Base-by-base conservation (phyloP, 352 stramenopile genomes). In the Globisporangium nagaii region DNA sequence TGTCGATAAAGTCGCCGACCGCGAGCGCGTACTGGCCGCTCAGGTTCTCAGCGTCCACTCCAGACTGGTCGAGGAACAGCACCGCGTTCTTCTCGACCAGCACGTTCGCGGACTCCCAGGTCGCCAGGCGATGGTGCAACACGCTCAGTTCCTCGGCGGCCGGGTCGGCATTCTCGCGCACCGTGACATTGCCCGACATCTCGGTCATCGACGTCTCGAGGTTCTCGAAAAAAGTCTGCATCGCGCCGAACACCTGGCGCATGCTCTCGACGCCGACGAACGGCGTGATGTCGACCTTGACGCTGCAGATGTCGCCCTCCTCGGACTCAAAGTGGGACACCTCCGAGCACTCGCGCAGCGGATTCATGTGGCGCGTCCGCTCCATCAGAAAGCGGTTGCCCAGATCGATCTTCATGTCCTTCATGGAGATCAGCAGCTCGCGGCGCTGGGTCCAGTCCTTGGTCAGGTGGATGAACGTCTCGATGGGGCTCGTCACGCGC, bases 171-270 rank as follows among this genome's bases (percentile, higher is more conserved):
- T 84, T 67, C 36, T 75, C 69, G 25, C 60, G 57, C 48, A 78
- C 62, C 13, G 69, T 78, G 34, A 78, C 66, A 45, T 74, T 63
- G 17, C 63, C 69, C 31, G 73, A 35, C 3, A 70, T 53, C 22
- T 78, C 69, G 4, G 69, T 74, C 31, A 78, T 60, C 53, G 62
- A 68, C 17, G 74, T 78, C 55, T 78, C 69, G 41, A 83, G 51
- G 58, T 41, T 41, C 17, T 24, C 35, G 6, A 41, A 24, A n/a
- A 41, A 41, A n/a, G 19, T 15, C 35, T 41, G 35, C 35, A 41
- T 41, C 5, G 17, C 67, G 68, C 22, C 56, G 2, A 87, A 48
- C 12, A 79, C 63, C 9, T 67, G 60, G 22, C 57, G 63, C 30
- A 79, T 62, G 24, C 47, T 65, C 11, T 24, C 25, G 20, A 63